phyloP scores from a whole-genome alignment of 2,329 filamentous ascomycete genomes.

The Arthrinium phaeospermum region DNA sequence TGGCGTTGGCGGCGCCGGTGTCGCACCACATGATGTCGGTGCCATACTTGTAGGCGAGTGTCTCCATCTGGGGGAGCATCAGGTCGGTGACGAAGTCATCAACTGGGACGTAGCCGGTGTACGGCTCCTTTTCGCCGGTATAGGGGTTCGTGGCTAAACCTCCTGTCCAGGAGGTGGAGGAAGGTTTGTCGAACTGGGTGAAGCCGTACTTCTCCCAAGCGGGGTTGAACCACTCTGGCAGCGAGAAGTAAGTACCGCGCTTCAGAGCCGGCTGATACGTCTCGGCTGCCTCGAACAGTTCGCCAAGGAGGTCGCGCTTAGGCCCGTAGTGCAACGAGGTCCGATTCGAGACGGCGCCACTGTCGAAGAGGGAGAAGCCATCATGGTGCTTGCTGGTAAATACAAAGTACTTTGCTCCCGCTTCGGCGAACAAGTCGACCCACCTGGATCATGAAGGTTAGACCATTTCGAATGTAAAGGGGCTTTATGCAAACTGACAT shows the following conservation, averaged over 20 bases:
- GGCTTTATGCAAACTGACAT: constrained; percentile 44
- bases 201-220: constrained; percentile 46
- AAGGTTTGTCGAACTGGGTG: constrained; percentile 34
- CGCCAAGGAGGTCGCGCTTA: constrained; percentile 42
- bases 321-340: constrained; percentile 45
- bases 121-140: constrained; percentile 43
- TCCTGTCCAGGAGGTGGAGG: constrained; percentile 40
- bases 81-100: constrained; percentile 46
- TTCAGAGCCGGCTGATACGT: constrained; percentile 44
- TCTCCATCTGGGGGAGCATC: constrained; percentile 49
- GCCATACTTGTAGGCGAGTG: constrained; percentile 46
- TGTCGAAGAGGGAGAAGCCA: constrained; percentile 48
- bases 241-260: constrained; percentile 49
- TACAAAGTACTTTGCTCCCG: constrained; percentile 46
- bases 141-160: constrained; percentile 47
- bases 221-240: constrained; percentile 53
- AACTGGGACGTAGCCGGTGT: constrained; percentile 45
- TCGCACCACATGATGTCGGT: constrained; percentile 55
- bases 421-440: constrained; percentile 38
- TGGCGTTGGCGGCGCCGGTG: constrained; percentile 45
- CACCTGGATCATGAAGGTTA: constrained; percentile 28
- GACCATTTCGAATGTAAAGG: constrained; percentile 24
- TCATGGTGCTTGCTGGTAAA: constrained; percentile 50
- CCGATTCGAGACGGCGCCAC: constrained; percentile 41
- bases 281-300: constrained; percentile 46